Conservation (phyloP, 495 filamentous ascomycete species). For the Penicillium fimorum region DNA sequence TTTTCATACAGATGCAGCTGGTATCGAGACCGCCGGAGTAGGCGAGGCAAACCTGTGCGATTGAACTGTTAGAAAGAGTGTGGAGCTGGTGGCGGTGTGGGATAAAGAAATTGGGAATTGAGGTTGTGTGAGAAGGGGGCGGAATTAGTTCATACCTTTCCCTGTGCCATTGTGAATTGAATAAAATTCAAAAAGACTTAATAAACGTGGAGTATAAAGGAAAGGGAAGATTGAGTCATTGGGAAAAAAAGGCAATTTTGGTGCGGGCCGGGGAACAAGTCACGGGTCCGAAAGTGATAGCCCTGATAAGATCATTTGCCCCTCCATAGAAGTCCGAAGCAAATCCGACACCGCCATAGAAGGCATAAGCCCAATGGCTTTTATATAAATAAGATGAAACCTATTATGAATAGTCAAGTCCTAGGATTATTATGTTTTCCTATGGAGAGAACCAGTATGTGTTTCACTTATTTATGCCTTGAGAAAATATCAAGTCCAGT, state of each 20-base stretch:
- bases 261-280: constrained; percentile 27
- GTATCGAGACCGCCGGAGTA: constrained; percentile 63
- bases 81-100: constrained; percentile 24
- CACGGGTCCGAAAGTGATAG: constrained; percentile 29
- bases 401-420: neutral
- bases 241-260: constrained; percentile 29
- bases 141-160: constrained; percentile 25
- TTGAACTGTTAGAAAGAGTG: constrained; percentile 19
- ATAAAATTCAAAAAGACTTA: constrained; percentile 11
- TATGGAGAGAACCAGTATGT: neutral
- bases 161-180: constrained; percentile 29
- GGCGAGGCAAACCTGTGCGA: constrained; percentile 37
- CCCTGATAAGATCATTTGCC: constrained; percentile 20
- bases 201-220: constrained; percentile 16
- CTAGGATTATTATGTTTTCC: neutral
- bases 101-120: constrained; percentile 2
- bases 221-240: constrained; percentile 34
- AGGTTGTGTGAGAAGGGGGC: neutral
- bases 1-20: constrained; percentile 53
- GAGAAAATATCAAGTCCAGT: neutral
- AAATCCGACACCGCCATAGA: neutral
- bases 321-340: constrained; percentile 2
- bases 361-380: neutral
- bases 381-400: neutral
- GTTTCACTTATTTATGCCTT: neutral